phyloP scores from a whole-genome alignment of 2,329 filamentous ascomycete genomes.

The Claviceps monticola region DNA sequence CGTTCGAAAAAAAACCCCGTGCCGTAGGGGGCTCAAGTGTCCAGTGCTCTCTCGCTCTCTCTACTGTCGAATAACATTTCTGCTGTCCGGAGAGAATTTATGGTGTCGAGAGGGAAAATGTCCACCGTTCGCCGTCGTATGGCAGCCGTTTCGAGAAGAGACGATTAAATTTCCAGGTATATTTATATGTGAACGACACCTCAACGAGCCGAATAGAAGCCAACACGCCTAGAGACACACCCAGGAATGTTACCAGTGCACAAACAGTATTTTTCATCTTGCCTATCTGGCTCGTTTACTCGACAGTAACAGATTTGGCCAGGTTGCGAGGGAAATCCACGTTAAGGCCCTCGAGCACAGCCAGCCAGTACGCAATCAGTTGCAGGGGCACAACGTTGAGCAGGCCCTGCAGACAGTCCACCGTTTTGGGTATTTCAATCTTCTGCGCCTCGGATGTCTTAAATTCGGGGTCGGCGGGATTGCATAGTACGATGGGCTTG shows the following conservation, averaged over 20 bases:
- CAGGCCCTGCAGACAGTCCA: constrained; percentile 89
- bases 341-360: constrained; percentile 88
- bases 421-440: constrained; percentile 93
- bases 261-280: not conserved
- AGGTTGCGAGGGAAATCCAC: constrained; percentile 98
- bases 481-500: constrained; percentile 98
- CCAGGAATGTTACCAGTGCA: not conserved
- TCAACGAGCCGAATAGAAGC: constrained; percentile 1
- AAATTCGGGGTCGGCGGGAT: constrained; percentile 80
- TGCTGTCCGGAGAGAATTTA: too few relatives aligned
- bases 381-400: constrained; percentile 96
- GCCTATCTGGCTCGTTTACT: constrained; percentile 73
- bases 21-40: too few relatives aligned
- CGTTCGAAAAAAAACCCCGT: not conserved
- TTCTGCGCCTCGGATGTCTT: constrained; percentile 77
- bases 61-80: too few relatives aligned
- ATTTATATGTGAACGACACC: not conserved
- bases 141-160: not conserved
- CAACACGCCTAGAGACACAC: constrained; percentile 5
- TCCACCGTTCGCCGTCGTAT: too few relatives aligned
- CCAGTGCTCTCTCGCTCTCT: too few relatives aligned
- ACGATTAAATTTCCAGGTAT: not conserved
- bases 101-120: too few relatives aligned
- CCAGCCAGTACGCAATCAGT: constrained; percentile 97
- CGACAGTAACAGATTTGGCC: constrained; percentile 97